phyloP scores from a whole-genome alignment of 2,329 filamentous ascomycete genomes.

The Hypoxylon sp. region DNA sequence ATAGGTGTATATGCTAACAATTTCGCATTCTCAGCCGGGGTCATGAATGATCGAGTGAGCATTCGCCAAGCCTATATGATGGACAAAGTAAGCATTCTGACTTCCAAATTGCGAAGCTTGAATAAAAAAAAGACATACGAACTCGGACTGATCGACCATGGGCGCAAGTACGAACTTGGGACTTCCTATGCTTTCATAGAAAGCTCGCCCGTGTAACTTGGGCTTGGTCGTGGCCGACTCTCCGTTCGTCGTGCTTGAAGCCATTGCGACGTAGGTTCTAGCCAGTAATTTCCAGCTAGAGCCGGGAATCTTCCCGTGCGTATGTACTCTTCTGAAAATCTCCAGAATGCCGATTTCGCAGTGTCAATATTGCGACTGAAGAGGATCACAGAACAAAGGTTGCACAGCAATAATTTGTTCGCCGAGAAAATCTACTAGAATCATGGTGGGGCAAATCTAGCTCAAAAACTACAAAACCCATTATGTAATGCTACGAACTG shows the following conservation, averaged over 20 bases:
- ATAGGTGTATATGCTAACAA: slow-evolving; percentile 95
- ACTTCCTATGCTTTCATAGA: slow-evolving; percentile 94
- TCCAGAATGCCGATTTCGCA: slow-evolving; percentile 34
- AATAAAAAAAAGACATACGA: slow-evolving; percentile 71
- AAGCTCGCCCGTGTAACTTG: slow-evolving; percentile 87
- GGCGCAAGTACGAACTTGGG: slow-evolving; percentile 93
- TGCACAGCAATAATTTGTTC: slow-evolving; percentile 11
- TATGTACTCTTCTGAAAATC: slow-evolving; percentile 15
- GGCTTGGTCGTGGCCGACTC: slow-evolving; percentile 52
- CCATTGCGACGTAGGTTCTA: slow-evolving; percentile 43
- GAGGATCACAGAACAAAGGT: slow-evolving; percentile 8
- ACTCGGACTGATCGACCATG: slow-evolving; percentile 99
- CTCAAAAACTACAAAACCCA: slow-evolving; percentile 3
- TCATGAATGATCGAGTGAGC: slow-evolving; percentile 92
- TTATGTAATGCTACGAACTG: slow-evolving; percentile 26
- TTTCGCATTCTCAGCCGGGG: slow-evolving; percentile 71
- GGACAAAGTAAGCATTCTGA: slow-evolving; percentile 25
- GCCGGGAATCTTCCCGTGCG: slow-evolving; percentile 40
- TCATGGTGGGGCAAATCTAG: slow-evolving; percentile 30
- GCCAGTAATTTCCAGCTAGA: slow-evolving; percentile 40
- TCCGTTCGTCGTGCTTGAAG: slow-evolving; percentile 50
- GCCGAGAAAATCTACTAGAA: slow-evolving; percentile 29
- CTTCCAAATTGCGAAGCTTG: slow-evolving; percentile 4
- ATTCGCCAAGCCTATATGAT: slow-evolving; percentile 89
- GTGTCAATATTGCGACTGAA: neutral